phyloP scores from a whole-genome alignment of 192 early-diverging fungal genomes.

The Phlyctochytrium bullatum region DNA sequence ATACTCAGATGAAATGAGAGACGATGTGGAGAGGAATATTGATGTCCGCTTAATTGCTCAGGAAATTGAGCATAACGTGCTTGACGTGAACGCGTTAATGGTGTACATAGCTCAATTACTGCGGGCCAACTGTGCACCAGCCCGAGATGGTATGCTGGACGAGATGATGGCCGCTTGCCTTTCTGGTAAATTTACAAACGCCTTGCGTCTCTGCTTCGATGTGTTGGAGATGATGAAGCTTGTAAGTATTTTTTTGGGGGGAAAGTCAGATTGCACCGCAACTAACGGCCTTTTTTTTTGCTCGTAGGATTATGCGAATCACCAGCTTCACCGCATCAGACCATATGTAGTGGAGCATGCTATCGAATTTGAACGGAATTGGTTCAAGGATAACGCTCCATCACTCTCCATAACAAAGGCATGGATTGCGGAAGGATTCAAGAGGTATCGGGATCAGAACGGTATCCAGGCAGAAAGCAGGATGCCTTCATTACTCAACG shows the following conservation, averaged over 20 bases:
- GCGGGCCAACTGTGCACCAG: constrained; percentile 67
- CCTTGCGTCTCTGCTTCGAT: constrained; percentile 72
- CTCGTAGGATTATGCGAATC: constrained; percentile 59
- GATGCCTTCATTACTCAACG: constrained; percentile 14
- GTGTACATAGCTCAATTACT: constrained; percentile 60
- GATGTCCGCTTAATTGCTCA: constrained; percentile 48
- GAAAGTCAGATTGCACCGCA: no score
- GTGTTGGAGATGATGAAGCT: constrained; percentile 69
- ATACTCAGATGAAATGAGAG: constrained; percentile 31
- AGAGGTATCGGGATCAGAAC: not conserved
- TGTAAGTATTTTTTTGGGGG: constrained; percentile 27
- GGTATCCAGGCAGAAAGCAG: not conserved
- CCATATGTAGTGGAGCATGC: constrained; percentile 64
- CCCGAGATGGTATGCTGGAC: constrained; percentile 62
- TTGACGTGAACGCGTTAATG: constrained; percentile 59
- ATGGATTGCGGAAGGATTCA: constrained; percentile 23
- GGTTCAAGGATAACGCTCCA: constrained; percentile 53
- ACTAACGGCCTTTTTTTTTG: no score
- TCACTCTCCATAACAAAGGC: constrained; percentile 22
- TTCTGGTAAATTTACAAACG: constrained; percentile 58
- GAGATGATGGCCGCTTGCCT: constrained; percentile 54
- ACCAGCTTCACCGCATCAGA: constrained; percentile 62
- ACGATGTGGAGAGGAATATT: constrained; percentile 47
- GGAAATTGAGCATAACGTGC: constrained; percentile 51
- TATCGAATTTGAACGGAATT: constrained; percentile 65